phyloP scores from a whole-genome alignment of 305 asterid species.

The Plantago lanceolata region DNA sequence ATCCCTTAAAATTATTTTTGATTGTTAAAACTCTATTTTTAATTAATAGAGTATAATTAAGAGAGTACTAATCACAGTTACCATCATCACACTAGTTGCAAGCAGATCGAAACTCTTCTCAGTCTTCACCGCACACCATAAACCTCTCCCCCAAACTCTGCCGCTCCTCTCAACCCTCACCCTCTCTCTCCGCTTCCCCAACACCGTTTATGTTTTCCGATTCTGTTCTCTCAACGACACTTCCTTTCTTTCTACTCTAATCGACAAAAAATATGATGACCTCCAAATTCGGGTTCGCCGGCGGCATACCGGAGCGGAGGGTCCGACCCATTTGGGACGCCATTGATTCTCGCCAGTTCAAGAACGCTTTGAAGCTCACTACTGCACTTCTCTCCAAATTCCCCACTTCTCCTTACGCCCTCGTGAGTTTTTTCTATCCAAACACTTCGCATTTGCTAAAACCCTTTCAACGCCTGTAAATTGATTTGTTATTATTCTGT shows the following conservation, averaged over 20 bases:
- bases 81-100: background rate
- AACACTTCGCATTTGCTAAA: background rate
- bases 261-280: conserved; percentile 38
- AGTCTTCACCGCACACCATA: background rate
- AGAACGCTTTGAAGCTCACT: conserved; percentile 80
- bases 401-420: conserved; percentile 85
- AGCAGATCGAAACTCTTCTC: background rate
- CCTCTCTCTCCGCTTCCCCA: background rate
- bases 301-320: conserved; percentile 93
- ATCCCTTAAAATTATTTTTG: no score
- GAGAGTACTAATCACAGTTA: background rate
- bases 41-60: no score
- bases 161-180: no score
- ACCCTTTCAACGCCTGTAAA: no score
- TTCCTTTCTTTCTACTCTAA: background rate
- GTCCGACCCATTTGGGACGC: conserved; percentile 97
- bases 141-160: background rate
- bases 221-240: background rate
- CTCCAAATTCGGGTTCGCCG: conserved; percentile 87
- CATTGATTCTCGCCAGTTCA: conserved; percentile 91
- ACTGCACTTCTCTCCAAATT: conserved; percentile 64
- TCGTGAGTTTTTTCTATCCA: conserved; percentile 37
- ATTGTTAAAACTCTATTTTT: no score
- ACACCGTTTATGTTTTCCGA: no score
- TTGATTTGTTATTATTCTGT: no score